Percentiles rank a stretch among this genome's conserved stretches.
These are phyloP conservation scores for Melanogaster broomeanus DNA, from an alignment of 768 basidiomycete genomes.

Conservation along the genomic window DNA sequence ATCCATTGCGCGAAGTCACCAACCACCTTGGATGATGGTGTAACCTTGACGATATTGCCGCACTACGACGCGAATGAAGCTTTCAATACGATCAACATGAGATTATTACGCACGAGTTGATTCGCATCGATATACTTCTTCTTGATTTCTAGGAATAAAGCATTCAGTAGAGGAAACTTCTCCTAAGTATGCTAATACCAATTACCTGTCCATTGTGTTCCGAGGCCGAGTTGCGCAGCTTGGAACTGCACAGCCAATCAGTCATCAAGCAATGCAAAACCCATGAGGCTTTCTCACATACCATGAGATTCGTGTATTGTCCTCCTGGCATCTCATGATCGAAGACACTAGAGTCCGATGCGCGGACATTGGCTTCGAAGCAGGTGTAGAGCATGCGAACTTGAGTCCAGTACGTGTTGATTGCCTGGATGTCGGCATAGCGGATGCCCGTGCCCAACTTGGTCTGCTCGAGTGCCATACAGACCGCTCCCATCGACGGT, in stretches of 20 bases:
- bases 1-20: conserved; percentile 99
- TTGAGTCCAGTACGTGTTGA: conserved; percentile 98
- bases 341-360: conserved; percentile 97
- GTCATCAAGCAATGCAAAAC: conserved; percentile 15
- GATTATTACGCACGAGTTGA: conserved; percentile 66
- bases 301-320: conserved; percentile 93
- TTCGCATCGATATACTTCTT: conserved; percentile 99
- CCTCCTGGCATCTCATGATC: conserved; percentile 99
- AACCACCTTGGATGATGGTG: conserved; percentile 97
- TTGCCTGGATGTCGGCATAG: conserved; percentile 94
- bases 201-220: conserved; percentile 91
- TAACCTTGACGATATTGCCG: conserved; percentile 98
- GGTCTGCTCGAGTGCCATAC: conserved; percentile 94
- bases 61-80: conserved; percentile 51
- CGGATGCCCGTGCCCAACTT: conserved; percentile 92
- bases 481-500: conserved; percentile 98
- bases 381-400: conserved; percentile 93
- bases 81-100: neutral
- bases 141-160: conserved; percentile 72
- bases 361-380: conserved; percentile 98
- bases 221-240: conserved; percentile 94
- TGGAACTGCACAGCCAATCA: conserved; percentile 72
- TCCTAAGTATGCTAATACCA: conserved; percentile 2
- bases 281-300: conserved; percentile 37
- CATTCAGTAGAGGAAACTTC: conserved; percentile 10